phyloP scores from a whole-genome alignment of 1,139 yeast genomes.

The Wickerhamiella pararugosa region DNA sequence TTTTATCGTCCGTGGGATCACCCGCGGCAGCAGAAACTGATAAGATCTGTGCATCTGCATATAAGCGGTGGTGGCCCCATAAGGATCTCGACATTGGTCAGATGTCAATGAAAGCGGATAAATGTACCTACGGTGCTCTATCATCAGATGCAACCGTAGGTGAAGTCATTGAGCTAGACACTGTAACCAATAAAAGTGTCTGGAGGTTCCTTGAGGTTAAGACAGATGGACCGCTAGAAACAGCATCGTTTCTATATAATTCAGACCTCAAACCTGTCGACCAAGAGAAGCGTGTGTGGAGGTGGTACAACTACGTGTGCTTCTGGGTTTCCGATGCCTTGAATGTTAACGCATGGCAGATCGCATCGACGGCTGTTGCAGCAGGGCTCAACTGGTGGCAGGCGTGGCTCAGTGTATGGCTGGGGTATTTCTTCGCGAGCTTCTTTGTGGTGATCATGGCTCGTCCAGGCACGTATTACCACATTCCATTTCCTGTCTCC shows the following conservation, averaged over 20 bases:
- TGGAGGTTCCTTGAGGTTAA: neutral
- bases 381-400: constrained; percentile 77
- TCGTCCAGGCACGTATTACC: constrained; percentile 24
- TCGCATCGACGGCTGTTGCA: constrained; percentile 64
- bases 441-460: constrained; percentile 21
- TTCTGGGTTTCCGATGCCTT: constrained; percentile 80
- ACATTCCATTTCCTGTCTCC: constrained; percentile 25
- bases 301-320: constrained; percentile 59
- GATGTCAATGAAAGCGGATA: too few relatives aligned
- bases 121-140: too few relatives aligned
- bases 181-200: too few relatives aligned
- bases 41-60: too few relatives aligned
- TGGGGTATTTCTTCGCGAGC: constrained; percentile 21
- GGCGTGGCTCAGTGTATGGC: constrained; percentile 70
- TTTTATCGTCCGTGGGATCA: too few relatives aligned
- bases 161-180: too few relatives aligned
- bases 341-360: constrained; percentile 78
- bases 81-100: too few relatives aligned
- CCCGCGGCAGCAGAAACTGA: too few relatives aligned
- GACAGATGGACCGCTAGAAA: neutral
- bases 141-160: too few relatives aligned
- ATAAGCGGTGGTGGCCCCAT: too few relatives aligned
- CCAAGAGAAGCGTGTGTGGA: constrained; percentile 30
- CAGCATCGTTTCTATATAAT: neutral
- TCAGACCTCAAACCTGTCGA: constrained; percentile 3